Base-by-base conservation (phyloP, 345 rosid genomes). In the Hibiscus mutabilis region DNA sequence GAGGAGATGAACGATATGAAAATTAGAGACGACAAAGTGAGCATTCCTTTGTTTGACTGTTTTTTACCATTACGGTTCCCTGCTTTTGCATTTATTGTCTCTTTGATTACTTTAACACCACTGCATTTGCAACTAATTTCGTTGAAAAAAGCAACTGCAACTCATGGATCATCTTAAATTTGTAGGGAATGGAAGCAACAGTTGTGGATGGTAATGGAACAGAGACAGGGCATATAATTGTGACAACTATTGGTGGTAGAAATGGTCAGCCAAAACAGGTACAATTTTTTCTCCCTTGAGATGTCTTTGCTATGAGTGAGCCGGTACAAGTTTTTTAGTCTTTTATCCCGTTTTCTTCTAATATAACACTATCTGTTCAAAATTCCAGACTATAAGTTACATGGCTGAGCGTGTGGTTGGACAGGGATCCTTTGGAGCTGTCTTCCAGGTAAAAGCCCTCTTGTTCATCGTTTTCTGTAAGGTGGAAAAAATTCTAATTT, bases 341-440 rank as follows among this genome's bases (percentile, higher is more conserved):
- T n/a, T n/a, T n/a, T n/a, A n/a, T n/a, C n/a, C n/a, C n/a, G n/a
- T n/a, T n/a, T 19, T 69, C 3, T 64, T 58, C 60, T 24, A 52
- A 22, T 44, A 44, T 44, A 65, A 65, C 55, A 65, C 69, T 18
- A 12, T 64, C n/a, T n/a, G n/a, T n/a, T n/a, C n/a, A n/a, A 76
- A 27, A 75, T 71, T 82, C 9, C 82, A 94, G 99, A 92, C 97
- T 7, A 90, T 95, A 63, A 95, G 97, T 81, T 95, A 92, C 84
- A 92, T 95, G 97, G 99, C 97, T 3, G 99, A 95, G 73, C 99
- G 97, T 51, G 91, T 86, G 79, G 97, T 95, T 64, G 99, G 99
- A 29, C 91, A 90, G 1, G 99, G 99, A 71, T 95, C 99, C 47
- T 95, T 95, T 27, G 99, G 99, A 9, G 93, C 92, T 81, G 99